Evolutionary conservation across 2,329 filamentous ascomycete genomes (phyloP), one percentile per base, ranked within the genome.

Genomic region (Neofusicoccum sp.): DNA sequence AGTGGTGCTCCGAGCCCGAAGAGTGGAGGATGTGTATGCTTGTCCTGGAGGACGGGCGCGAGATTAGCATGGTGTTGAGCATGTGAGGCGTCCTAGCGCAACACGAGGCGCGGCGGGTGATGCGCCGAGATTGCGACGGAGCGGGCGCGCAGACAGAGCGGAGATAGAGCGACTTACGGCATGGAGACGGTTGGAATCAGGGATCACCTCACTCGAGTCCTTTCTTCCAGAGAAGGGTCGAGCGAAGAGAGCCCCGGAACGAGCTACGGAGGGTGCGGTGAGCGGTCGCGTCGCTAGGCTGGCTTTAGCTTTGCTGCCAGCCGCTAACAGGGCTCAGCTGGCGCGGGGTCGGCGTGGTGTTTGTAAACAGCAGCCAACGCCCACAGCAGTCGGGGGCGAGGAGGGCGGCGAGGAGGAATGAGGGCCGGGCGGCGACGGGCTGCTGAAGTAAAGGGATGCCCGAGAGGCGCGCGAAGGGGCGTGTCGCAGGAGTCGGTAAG

Each of bases 221-320:
- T 66, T 73, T 73, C 71, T 75, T 59, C 70, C 69, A 74, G 73
- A 75, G 73, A 75, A 68, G 44, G 71, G 72, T 68, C 68, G 71
- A 71, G 72, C 36, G 67, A 63, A 71, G 68, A 69, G 66, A 66
- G 67, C 65, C 65, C 66, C 62, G 64, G 48, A 63, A 61, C 28
- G 5, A 9, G 45, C 47, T 40, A n/a, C 7, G 59, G 26, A 40
- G n/a, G 51, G 26, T 34, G 58, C 47, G 38, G 38, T 33, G 9
- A 36, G 47, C 38, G 58, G 44, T 11, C 6, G 45, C 41, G 43
- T 26, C 31, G 43, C 34, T 48, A 34, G 44, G 43, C 41, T 57
- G 26, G 40, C n/a, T 44, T 48, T 57, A 44, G 59, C 33, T 49
- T 41, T 40, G 57, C 14, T 11, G 57, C 12, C 36, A 28, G 45